Percentiles rank a stretch among this genome's conserved stretches.
phyloP scores from a whole-genome alignment of 441 rosid genomes.

The Sinapis alba region DNA sequence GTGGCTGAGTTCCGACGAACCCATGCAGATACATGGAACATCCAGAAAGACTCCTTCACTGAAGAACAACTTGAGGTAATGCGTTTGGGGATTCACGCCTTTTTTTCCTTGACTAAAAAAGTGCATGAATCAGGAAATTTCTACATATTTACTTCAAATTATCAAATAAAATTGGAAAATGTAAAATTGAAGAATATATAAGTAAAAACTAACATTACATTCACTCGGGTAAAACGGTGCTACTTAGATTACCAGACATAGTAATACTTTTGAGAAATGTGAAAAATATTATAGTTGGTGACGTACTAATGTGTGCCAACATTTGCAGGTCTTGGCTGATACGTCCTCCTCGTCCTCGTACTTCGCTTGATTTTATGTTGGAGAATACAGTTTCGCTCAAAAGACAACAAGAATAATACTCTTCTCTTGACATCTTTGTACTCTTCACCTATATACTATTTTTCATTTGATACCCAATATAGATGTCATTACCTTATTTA shows the following conservation, averaged over 20 bases:
- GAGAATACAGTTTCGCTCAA: background rate
- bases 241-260: background rate
- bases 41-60: conserved; percentile 87
- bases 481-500: conserved; percentile 15
- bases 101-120: background rate
- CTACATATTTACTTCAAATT: background rate
- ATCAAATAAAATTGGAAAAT: background rate
- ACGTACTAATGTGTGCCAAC: conserved; percentile 16
- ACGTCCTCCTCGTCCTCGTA: conserved; percentile 95
- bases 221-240: background rate
- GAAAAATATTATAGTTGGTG: background rate
- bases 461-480: background rate
- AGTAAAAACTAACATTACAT: background rate
- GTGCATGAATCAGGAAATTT: background rate
- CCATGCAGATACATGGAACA: conserved; percentile 97
- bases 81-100: background rate
- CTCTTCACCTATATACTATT: background rate
- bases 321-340: conserved; percentile 90
- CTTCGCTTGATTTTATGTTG: conserved; percentile 64
- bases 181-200: background rate
- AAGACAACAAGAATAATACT: conserved; percentile 18
- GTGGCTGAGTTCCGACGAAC: conserved; percentile 96
- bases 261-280: background rate
- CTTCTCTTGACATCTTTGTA: conserved; percentile 19
- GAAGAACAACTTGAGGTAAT: conserved; percentile 98